Base-by-base conservation (phyloP, 176 grass and related monocot species). In the Avena atlantica region DNA sequence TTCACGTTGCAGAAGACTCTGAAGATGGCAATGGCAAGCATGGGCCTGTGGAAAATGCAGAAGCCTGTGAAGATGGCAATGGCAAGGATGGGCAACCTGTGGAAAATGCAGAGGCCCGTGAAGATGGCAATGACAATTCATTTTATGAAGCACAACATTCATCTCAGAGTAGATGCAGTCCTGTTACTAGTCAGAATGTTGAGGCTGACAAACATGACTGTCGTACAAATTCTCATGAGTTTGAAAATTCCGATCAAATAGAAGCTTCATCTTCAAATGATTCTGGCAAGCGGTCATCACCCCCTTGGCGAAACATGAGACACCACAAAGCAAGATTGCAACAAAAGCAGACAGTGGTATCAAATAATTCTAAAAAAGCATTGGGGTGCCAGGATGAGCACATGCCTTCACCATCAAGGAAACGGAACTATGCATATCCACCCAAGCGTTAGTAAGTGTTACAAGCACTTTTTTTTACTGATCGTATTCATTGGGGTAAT, bases 381-480 rank as follows among this genome's bases (percentile, higher is more conserved):
- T 51, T 65, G 14, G 74, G 45, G n/a, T 36, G 55, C 53, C 83
- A 90, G 49, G 84, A 61, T 51, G 60, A 73, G 52, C 42, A 70
- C 60, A 76, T 61, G 19, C 69, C 79, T 86, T 94, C 82, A 44
- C 81, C 71, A 55, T 59, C 57, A 73, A 90, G 78, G 19, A 85
- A 76, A 83, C 75, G 42, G 37, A 88, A 60, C 8, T 81, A 16
- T 75, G 59, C 66, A 57, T 62, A 9, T 81, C 52, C 44, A 57
- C 50, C 63, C 16, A 86, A 83, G 82, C 88, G 68, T 47, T 88
- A 86, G 87, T 91, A 85, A 91, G 89, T 94, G 50, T 79, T 10
- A 66, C 1, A 50, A 73, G 34, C 40, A 70, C 12, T 48, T 76
- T 0, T 0, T 81, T 89, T 64, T 19, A 37, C 23, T 83, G 20